A percentile compares a stretch with the other conserved stretches of the same genome.
These are phyloP conservation scores for Taphrina confusa DNA, from an alignment of 1,139 yeast genomes.

Conservation along the genomic window DNA sequence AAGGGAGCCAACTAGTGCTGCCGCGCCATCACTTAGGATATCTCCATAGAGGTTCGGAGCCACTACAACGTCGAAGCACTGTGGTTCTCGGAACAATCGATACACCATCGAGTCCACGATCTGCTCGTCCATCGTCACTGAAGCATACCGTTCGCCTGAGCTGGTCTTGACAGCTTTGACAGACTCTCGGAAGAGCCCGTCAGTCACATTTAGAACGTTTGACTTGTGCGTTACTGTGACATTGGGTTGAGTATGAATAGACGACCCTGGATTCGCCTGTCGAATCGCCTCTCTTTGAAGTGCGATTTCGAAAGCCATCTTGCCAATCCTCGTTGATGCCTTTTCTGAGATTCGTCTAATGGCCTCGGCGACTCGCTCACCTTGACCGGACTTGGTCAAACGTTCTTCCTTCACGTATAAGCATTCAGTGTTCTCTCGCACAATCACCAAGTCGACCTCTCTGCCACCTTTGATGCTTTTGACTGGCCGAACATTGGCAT, in stretches of 20 bases:
- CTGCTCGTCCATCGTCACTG: constrained; percentile 80
- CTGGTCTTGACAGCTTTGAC: constrained; percentile 74
- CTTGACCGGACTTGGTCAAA: constrained; percentile 67
- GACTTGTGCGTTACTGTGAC: constrained; percentile 96
- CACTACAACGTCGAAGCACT: constrained; percentile 92
- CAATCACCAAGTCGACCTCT: constrained; percentile 96
- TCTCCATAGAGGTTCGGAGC: constrained; percentile 99
- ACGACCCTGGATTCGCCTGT: constrained; percentile 55
- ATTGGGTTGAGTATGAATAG: constrained; percentile 55
- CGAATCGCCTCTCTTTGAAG: constrained; percentile 83
- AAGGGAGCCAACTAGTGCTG: constrained; percentile 95
- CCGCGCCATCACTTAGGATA: constrained; percentile 96
- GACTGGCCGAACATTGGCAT: constrained; percentile 97
- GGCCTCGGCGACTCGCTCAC: constrained; percentile 91
- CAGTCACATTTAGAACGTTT: constrained; percentile 86
- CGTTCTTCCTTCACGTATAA: constrained; percentile 85
- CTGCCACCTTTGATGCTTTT: constrained; percentile 83
- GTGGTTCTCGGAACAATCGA: constrained; percentile 97
- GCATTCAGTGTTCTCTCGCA: constrained; percentile 97
- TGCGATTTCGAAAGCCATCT: constrained; percentile 89
- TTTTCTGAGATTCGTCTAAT: constrained; percentile 90
- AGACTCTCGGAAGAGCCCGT: constrained; percentile 94
- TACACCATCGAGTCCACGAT: constrained; percentile 99
- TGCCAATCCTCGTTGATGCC: constrained; percentile 83
- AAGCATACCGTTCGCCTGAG: constrained; percentile 50